Base-by-base conservation (phyloP, 2,329 filamentous ascomycete genomes). In the Colletotrichum magnum region DNA sequence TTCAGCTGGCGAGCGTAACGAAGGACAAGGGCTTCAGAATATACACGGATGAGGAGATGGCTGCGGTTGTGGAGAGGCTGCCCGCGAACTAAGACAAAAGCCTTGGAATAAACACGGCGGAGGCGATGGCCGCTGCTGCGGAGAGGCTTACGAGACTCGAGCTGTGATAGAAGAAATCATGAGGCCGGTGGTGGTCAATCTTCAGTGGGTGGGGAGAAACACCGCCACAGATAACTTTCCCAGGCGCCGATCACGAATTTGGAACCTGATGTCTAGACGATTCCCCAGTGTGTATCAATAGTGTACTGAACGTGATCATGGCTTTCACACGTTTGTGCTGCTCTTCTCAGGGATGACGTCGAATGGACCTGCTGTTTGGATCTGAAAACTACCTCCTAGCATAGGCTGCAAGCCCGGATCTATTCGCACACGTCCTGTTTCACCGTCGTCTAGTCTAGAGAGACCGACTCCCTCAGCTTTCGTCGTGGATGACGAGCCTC, bases 11-110 rank as follows among this genome's bases (percentile, higher is more conserved):
- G 62, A 98, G 95, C 79, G 96, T 99, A 67, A 99, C 96, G 72
- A 97, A 95, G 87, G 95, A 98, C 74, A 95, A 93, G 84, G 96
- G 96, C 65, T 99, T 99, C 88, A 92, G 94, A 85, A 98, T 99
- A 90, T 99, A 99, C 87, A 93, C 92, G 68, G 96, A 99, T 77
- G 94, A 95, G 78, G 95, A 98, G 86, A 99, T 99, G 96, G 93
- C 93, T 69, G 88, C 90, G 53, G 94, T 97, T 70, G 96, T 99
- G 70, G 92, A 93, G 80, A 90, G 95, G 80, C 89, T 97, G 80
- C 90, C 89, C 32, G 87, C 89, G 66, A 92, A 92, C 81, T 92
- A 83, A 74, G 62, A 10, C 36, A 16, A 28, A 21, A 7, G 26
- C 15, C 32, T 36, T 10, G 32, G 32, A 36, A 36, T 6, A 36